Evolutionary conservation across 179 eudicot genomes (phyloP), one percentile per base, ranked within the genome.

Genomic region (Pouteria campechiana): DNA sequence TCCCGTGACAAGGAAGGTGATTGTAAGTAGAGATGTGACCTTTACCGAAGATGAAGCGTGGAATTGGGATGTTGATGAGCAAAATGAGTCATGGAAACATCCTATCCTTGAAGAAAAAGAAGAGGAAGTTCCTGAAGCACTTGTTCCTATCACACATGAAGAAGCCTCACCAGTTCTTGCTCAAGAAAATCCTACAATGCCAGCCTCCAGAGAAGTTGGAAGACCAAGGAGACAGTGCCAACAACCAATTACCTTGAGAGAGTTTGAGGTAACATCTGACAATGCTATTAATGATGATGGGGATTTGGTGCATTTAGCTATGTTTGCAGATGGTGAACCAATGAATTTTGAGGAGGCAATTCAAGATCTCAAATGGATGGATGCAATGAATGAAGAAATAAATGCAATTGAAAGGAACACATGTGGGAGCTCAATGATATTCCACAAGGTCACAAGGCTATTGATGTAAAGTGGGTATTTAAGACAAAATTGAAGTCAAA

Each of bases 391-490:
- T 28, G 37, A 17, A 11, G 35, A 44, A 44, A 44, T 44, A 17
- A 23, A 44, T 29, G 32, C 51, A 19, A 46, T 31, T 4, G 51
- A 12, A 48, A 11, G 6, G 24, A 48, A 1, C 3, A 34, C 2
- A 35, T 9, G 3, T 34, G 11, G 41, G 32, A 48, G 20, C 53
- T 48, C 7, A 17, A 22, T 12, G 5, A 15, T 6, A 8, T 34
- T 6, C 41, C 53, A 33, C 13, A 30, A 31, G 39, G 50, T 1
- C 24, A 31, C 25, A 46, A 31, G 11, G 16, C 7, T 2, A 32
- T 34, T 33, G 53, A 24, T 21, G 42, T 47, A n/a, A 48, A 48
- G 17, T 35, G 23, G 42, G 53, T 34, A 7, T 48, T 9, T 31
- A 47, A 47, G 20, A 55, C 44, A 0, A 55, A 55, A 14, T 1